A percentile compares a stretch with the other conserved stretches of the same genome.
These are phyloP conservation scores for Silybum marianum DNA, from an alignment of 129 eudicot species.

Conservation along the genomic window DNA sequence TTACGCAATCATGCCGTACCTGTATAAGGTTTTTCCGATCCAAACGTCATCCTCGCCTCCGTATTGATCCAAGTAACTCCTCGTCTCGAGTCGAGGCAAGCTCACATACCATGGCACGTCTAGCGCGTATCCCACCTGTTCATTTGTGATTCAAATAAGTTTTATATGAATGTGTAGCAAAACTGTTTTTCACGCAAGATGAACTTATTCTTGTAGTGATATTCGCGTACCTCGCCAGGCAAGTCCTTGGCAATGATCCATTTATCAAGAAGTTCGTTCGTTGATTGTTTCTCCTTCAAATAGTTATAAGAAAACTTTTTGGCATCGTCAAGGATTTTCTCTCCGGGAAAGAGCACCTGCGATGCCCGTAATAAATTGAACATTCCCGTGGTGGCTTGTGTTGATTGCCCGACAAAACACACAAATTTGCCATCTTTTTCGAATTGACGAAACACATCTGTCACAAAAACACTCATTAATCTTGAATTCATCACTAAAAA, in stretches of 20 bases:
- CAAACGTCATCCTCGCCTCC: slow-evolving; percentile 75
- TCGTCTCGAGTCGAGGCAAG: slow-evolving; percentile 32
- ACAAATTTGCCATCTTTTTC: background rate
- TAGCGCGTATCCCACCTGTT: slow-evolving; percentile 27
- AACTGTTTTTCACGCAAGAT: background rate
- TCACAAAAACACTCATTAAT: background rate
- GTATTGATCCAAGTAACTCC: slow-evolving; percentile 65
- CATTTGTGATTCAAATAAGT: background rate
- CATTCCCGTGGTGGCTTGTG: slow-evolving; percentile 70
- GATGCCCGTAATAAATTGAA: slow-evolving; percentile 63
- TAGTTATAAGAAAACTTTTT: slow-evolving; percentile 42
- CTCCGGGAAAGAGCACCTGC: slow-evolving; percentile 33
- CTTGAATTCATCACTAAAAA: background rate
- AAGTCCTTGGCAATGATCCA: slow-evolving; percentile 74
- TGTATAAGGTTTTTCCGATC: slow-evolving; percentile 36
- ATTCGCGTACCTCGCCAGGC: slow-evolving; percentile 62
- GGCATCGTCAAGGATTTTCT: slow-evolving; percentile 50
- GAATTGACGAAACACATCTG: slow-evolving; percentile 56
- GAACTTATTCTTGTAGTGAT: background rate
- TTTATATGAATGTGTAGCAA: background rate
- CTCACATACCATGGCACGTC: slow-evolving; percentile 3
- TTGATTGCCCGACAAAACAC: slow-evolving; percentile 50
- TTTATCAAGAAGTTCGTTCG: slow-evolving; percentile 56
- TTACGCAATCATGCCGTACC: slow-evolving; percentile 30
- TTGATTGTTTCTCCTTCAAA: slow-evolving; percentile 47